phyloP scores from a whole-genome alignment of 2,329 filamentous ascomycete species.

The Hypoxylon sp. region DNA sequence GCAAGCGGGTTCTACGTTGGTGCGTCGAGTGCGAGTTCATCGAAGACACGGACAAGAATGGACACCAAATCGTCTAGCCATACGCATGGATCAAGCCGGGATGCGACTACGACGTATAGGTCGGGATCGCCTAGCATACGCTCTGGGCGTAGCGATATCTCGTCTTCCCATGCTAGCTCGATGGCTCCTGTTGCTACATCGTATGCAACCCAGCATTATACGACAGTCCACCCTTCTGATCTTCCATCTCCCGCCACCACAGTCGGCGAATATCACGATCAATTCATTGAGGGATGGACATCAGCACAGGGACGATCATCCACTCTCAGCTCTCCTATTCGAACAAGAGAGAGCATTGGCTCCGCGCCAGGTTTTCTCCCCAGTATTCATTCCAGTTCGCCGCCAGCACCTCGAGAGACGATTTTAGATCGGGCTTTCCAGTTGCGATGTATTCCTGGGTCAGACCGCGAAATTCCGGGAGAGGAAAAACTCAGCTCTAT shows the following conservation, averaged over 20 bases:
- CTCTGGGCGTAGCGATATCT: conserved; percentile 74
- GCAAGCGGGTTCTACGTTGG: conserved; percentile 60
- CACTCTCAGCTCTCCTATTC: conserved; percentile 69
- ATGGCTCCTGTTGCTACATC: conserved; percentile 60
- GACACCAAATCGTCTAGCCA: conserved; percentile 66
- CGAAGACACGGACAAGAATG: conserved; percentile 57
- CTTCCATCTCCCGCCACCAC: conserved; percentile 70
- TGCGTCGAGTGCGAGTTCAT: conserved; percentile 61
- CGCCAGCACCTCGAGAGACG: conserved; percentile 71
- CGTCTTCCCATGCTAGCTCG: conserved; percentile 69
- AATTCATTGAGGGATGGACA: conserved; percentile 74
- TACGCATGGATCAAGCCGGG: conserved; percentile 63
- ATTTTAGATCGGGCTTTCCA: conserved; percentile 78
- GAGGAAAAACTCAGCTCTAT: conserved; percentile 76
- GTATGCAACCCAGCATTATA: conserved; percentile 64
- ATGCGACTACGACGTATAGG: conserved; percentile 66
- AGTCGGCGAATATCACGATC: conserved; percentile 66
- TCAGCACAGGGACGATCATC: conserved; percentile 72
- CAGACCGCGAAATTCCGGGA: conserved; percentile 66
- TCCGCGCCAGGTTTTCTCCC: conserved; percentile 59
- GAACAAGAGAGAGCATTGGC: conserved; percentile 68
- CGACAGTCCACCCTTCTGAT: conserved; percentile 67
- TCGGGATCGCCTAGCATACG: conserved; percentile 73
- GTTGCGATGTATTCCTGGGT: conserved; percentile 73
- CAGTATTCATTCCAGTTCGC: conserved; percentile 63